These are phyloP conservation scores for Oldenlandia corymbosa DNA, from an alignment of 257 asterid genomes.

Conservation along the genomic window DNA sequence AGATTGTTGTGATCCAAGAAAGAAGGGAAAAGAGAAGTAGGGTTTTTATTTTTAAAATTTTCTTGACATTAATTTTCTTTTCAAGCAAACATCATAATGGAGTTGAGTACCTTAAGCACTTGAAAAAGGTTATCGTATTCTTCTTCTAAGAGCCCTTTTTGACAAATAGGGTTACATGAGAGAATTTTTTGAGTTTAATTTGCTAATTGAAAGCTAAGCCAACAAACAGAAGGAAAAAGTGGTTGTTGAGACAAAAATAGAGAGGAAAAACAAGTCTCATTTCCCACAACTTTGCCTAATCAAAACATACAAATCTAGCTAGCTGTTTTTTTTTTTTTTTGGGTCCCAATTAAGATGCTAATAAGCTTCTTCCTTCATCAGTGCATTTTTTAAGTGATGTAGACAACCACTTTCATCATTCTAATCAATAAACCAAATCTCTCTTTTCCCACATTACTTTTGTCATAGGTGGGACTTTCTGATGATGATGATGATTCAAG, in stretches of 20 bases:
- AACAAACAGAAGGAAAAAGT: constrained; percentile 12
- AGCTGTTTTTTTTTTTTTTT: constrained; percentile 20
- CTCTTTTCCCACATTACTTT: constrained; percentile 9
- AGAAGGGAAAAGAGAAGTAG: background rate
- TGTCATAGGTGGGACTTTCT: constrained; percentile 22
- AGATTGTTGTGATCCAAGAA: constrained; percentile 25
- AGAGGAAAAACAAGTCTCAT: constrained; percentile 21
- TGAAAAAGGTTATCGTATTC: constrained; percentile 2
- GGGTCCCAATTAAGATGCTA: constrained; percentile 20
- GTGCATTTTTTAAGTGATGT: constrained; percentile 23
- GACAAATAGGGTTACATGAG: constrained; percentile 9
- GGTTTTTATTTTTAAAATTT: background rate
- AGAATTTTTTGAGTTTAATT: too few species aligned
- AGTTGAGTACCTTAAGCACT: constrained; percentile 31
- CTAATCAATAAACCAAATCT: constrained; percentile 11
- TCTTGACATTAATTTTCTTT: background rate
- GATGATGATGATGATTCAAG: constrained; percentile 13
- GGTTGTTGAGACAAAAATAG: constrained; percentile 30
- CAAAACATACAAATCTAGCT: constrained; percentile 7
- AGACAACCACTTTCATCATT: constrained; percentile 15
- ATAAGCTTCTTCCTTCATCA: constrained; percentile 22
- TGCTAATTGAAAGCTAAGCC: too few species aligned
- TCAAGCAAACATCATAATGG: constrained; percentile 22
- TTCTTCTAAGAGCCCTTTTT: constrained; percentile 22
- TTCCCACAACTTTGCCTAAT: constrained; percentile 37